Percentiles rank a stretch among this genome's conserved stretches.
phyloP scores from a whole-genome alignment of 1,284 basidiomycete genomes.

The Heterobasidion occidentale region DNA sequence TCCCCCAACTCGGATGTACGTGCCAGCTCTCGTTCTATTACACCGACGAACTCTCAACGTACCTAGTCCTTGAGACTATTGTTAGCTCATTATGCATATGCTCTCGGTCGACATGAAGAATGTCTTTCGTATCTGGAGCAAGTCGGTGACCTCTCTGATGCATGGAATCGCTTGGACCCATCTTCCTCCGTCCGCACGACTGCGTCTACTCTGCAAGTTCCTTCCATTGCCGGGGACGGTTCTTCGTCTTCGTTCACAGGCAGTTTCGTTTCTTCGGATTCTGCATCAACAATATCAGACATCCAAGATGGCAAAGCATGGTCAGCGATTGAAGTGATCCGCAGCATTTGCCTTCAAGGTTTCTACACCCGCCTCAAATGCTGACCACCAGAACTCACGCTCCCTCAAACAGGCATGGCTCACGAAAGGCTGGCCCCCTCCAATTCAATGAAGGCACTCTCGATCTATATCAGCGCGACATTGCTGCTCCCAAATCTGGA shows the following conservation, averaged over 20 bases:
- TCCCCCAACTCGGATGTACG: constrained; percentile 54
- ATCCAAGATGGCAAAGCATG: constrained; percentile 58
- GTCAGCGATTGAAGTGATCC: constrained; percentile 55
- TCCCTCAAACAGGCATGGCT: constrained; percentile 36
- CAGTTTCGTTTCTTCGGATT: constrained; percentile 36
- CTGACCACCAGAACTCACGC: neutral
- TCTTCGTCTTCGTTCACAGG: constrained; percentile 38
- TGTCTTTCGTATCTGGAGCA: constrained; percentile 52
- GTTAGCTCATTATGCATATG: constrained; percentile 73
- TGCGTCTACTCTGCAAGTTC: constrained; percentile 27
- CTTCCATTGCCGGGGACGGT: constrained; percentile 24
- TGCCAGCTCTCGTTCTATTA: constrained; percentile 14
- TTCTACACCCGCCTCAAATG: constrained; percentile 8
- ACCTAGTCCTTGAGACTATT: constrained; percentile 51
- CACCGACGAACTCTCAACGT: constrained; percentile 3
- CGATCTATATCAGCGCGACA: constrained; percentile 44
- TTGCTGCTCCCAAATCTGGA: constrained; percentile 45
- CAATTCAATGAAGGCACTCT: constrained; percentile 39
- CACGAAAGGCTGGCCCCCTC: constrained; percentile 40
- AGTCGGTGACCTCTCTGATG: constrained; percentile 45
- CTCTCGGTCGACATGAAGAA: constrained; percentile 54
- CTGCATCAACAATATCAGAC: constrained; percentile 33
- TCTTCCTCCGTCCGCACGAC: constrained; percentile 35
- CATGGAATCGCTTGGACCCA: constrained; percentile 40
- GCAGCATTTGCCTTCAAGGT: constrained; percentile 69